Evolutionary conservation across 345 rosid genomes (phyloP).

Genomic region (Gynandropsis gynandra): DNA sequence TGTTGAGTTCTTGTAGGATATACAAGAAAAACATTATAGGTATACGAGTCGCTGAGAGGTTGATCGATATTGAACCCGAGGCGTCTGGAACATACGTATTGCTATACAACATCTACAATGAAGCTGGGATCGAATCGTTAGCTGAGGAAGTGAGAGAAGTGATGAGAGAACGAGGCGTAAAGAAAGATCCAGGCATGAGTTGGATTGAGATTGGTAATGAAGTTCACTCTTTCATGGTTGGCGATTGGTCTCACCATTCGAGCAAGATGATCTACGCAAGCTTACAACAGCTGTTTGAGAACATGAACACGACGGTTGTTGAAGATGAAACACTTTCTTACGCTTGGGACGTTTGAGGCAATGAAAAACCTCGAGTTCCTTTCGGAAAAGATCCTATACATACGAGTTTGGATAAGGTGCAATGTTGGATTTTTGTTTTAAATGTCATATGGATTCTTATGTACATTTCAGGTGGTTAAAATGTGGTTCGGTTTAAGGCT

Average conservation of each 20-base stretch:
- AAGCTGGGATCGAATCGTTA: conserved; percentile 30
- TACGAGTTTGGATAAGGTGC: no score
- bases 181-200: conserved; percentile 51
- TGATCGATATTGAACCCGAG: conserved; percentile 40
- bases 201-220: conserved; percentile 33
- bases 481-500: no score
- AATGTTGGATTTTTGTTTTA: no score
- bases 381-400: no score
- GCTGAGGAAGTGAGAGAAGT: conserved; percentile 31
- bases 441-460: no score
- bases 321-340: conserved; percentile 11
- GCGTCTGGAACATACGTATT: conserved; percentile 42
- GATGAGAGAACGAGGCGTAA: conserved; percentile 37
- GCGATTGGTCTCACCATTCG: conserved; percentile 30
- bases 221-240: conserved; percentile 26
- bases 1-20: conserved; percentile 44
- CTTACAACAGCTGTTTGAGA: conserved; percentile 27
- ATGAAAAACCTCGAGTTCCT: no score
- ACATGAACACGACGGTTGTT: conserved; percentile 24
- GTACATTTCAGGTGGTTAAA: no score
- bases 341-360: no score
- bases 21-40: conserved; percentile 30
- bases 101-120: conserved; percentile 35
- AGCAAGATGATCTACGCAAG: conserved; percentile 21
- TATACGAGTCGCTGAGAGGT: conserved; percentile 35